These are phyloP conservation scores for Heliocybe sulcata DNA, from an alignment of 1,284 basidiomycete genomes.

Conservation along the genomic window DNA sequence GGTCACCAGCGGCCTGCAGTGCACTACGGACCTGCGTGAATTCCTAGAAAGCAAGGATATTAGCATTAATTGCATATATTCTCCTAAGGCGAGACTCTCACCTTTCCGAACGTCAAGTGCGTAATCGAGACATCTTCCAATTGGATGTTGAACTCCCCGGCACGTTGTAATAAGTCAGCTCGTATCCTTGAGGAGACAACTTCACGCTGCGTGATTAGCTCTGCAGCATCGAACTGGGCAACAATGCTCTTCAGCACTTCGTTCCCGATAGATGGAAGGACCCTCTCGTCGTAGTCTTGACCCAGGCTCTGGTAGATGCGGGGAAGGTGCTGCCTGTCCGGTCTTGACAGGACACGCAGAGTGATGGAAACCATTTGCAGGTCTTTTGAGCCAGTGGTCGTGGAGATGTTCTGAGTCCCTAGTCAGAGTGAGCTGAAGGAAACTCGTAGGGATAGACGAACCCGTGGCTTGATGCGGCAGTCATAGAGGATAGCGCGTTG, in stretches of 20 bases:
- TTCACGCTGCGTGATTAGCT: constrained; percentile 88
- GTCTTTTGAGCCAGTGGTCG: constrained; percentile 94
- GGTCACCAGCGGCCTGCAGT: background rate
- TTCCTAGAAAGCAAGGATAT: constrained; percentile 39
- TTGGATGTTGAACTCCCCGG: constrained; percentile 93
- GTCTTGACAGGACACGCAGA: constrained; percentile 91
- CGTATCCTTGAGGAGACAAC: constrained; percentile 92
- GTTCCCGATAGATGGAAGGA: constrained; percentile 91
- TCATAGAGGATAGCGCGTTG: constrained; percentile 96
- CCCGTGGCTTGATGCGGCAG: constrained; percentile 94
- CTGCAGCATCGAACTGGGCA: constrained; percentile 97
- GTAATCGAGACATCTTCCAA: constrained; percentile 98
- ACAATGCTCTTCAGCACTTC: constrained; percentile 98
- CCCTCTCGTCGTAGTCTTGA: constrained; percentile 95
- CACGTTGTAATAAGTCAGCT: constrained; percentile 88
- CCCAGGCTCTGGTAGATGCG: constrained; percentile 96
- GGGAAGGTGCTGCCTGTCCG: constrained; percentile 83
- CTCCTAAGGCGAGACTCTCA: constrained; percentile 19
- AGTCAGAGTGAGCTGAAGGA: constrained; percentile 3
- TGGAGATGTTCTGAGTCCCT: constrained; percentile 80
- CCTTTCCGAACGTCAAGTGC: constrained; percentile 78
- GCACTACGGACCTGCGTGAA: constrained; percentile 54
- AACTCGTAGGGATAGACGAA: constrained; percentile 27
- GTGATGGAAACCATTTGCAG: constrained; percentile 98
- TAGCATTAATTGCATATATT: background rate